Evolutionary conservation across 208 protist species (phyloP), one percentile per base, ranked within the genome.

Genomic region (Crithidia mellificae): DNA sequence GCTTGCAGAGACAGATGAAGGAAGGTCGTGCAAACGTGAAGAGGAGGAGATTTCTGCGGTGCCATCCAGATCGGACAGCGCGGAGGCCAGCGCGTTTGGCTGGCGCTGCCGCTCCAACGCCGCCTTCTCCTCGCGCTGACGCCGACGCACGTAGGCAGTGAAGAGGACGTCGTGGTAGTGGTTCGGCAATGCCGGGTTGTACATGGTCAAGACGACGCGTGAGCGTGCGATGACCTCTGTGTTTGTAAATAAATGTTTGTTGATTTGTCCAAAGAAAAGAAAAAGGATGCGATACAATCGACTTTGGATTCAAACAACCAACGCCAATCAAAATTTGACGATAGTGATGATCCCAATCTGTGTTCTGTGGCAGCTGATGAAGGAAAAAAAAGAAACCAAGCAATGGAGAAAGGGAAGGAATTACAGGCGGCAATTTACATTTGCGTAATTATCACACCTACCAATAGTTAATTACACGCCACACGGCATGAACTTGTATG

Each of bases 161-260:
- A 86, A 77, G 65, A 83, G 78, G 54, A 78, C 69, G 15, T 72
- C 73, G 46, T 68, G 68, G 71, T 89, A 92, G 59, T 73, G 74
- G 63, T 88, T 92, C 0, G 86, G 80, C 14, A 58, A 20, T 0
- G 72, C 64, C 2, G 86, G 86, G 38, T 86, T 68, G 69, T 92
- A 92, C 80, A 87, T 75, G 9, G 29, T 38, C n/a, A n/a, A n/a
- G n/a, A n/a, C 17, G 0, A 1, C 29, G 32, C 29, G 5, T 56
- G 19, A 25, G 9, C 12, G 6, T 41, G 6, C 6, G 6, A 41
- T 41, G 36, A 15, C 36, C 36, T 41, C 12, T 41, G 36, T 12
- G 36, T 41, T 12, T 41, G 36, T 41, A 12, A 12, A 12, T 12
- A 12, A 41, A n/a, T n/a, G n/a, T n/a, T n/a, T n/a, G n/a, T n/a